Evolutionary conservation across 169 alveolate species (phyloP).

Genomic region (Plasmodium relictum): DNA sequence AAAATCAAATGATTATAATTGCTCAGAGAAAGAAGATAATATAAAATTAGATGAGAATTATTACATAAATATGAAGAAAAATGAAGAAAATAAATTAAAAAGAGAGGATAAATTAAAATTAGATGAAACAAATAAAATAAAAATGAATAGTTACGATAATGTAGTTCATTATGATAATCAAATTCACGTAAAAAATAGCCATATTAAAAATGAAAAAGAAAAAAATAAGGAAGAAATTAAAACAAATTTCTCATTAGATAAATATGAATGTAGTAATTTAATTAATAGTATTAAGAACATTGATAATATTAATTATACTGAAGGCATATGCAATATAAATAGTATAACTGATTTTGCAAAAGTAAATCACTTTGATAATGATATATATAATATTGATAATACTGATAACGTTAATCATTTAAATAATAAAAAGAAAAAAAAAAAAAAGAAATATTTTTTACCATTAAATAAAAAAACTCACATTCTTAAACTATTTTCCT

Average conservation of each 20-base stretch:
- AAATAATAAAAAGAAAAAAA: constrained; percentile 7
- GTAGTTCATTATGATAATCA: too few species aligned
- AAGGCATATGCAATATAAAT: not conserved
- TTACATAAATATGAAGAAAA: too few species aligned
- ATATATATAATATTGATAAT: not conserved
- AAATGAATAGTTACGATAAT: not conserved
- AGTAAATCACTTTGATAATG: not conserved
- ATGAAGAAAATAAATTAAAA: too few species aligned
- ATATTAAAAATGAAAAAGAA: too few species aligned
- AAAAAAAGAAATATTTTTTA: constrained; percentile 1
- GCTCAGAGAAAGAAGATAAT: constrained; percentile 7
- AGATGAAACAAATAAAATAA: constrained; percentile 14
- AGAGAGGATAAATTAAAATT: not conserved
- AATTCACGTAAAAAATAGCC: too few species aligned
- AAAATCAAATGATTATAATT: not conserved
- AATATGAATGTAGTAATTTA: not conserved
- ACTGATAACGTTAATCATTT: not conserved
- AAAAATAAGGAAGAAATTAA: too few species aligned
- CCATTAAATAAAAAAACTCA: constrained; percentile 15
- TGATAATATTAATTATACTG: not conserved
- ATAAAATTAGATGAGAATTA: not conserved
- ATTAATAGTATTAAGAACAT: not conserved
- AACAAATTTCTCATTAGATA: not conserved
- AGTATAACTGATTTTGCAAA: not conserved
- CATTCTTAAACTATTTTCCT: constrained; percentile 30